These are phyloP conservation scores for Endoconidiophora polonica DNA, from an alignment of 2,329 filamentous ascomycete species.

Conservation along the genomic window DNA sequence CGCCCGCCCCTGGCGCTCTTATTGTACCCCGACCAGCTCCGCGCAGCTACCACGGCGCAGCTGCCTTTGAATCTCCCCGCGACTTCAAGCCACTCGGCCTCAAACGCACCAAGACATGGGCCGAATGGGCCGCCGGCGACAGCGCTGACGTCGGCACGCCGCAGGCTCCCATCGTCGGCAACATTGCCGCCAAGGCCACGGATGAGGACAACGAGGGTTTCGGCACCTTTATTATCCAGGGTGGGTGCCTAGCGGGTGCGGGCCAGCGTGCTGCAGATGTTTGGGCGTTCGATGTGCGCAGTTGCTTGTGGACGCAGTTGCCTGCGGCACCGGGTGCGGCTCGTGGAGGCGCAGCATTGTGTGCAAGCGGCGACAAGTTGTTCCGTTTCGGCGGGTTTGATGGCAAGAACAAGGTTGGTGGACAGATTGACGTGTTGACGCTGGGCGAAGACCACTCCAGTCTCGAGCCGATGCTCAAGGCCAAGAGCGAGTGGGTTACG, in stretches of 20 bases:
- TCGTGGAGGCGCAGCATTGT: slow-evolving; percentile 51
- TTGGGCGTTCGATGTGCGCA: slow-evolving; percentile 59
- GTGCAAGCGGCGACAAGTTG: slow-evolving; percentile 44
- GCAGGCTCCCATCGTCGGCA: slow-evolving; percentile 41
- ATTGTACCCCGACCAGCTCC: slow-evolving; percentile 36
- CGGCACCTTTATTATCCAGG: slow-evolving; percentile 59
- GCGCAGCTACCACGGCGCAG: slow-evolving; percentile 54
- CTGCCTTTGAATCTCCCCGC: slow-evolving; percentile 39
- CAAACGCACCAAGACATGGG: slow-evolving; percentile 30
- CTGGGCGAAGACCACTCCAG: slow-evolving; percentile 33
- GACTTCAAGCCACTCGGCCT: slow-evolving; percentile 26
- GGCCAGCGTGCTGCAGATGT: slow-evolving; percentile 49
- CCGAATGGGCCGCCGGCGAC: slow-evolving; percentile 39
- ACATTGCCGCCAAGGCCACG: slow-evolving; percentile 38
- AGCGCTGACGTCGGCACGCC: slow-evolving; percentile 37
- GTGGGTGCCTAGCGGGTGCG: slow-evolving; percentile 45
- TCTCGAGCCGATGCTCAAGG: slow-evolving; percentile 33
- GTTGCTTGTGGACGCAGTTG: slow-evolving; percentile 49
- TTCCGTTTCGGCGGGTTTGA: slow-evolving; percentile 74
- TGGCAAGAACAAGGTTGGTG: slow-evolving; percentile 51
- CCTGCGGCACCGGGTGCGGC: slow-evolving; percentile 48
- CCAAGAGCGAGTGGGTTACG: slow-evolving; percentile 38
- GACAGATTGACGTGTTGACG: slow-evolving; percentile 49
- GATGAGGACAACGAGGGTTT: slow-evolving; percentile 46
- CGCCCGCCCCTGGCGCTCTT: slow-evolving; percentile 25